phyloP scores from a whole-genome alignment of 2,329 filamentous ascomycete genomes.

The Apiospora marii region DNA sequence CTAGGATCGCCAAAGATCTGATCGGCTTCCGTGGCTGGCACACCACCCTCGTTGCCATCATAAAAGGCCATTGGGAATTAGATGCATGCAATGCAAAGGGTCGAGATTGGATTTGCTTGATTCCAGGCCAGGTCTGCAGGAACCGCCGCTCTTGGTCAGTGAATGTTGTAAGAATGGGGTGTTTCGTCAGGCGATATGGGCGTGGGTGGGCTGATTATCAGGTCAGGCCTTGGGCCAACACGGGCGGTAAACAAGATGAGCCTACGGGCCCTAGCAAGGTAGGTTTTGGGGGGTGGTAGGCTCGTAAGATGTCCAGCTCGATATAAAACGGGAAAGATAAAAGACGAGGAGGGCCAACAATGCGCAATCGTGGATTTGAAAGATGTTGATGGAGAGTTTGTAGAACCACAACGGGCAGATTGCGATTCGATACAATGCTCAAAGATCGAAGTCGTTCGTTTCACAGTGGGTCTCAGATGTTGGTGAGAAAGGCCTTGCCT shows the following conservation, averaged over 20 bases:
- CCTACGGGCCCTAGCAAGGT: slow-evolving; percentile 8
- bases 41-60: slow-evolving; percentile 41
- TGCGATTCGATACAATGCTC: slow-evolving; percentile 20
- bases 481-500: slow-evolving; percentile 20
- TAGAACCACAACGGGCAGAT: slow-evolving; percentile 18
- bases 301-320: slow-evolving; percentile 6
- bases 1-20: slow-evolving; percentile 48
- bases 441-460: slow-evolving; percentile 21
- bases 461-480: slow-evolving; percentile 20
- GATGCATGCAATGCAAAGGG: slow-evolving; percentile 26
- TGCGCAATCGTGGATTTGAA: slow-evolving; percentile 20
- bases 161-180: slow-evolving; percentile 22
- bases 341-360: slow-evolving; percentile 15
- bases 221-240: slow-evolving; percentile 15
- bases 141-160: slow-evolving; percentile 10
- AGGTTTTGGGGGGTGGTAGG: slow-evolving; percentile 7
- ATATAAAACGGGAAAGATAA: slow-evolving; percentile 17
- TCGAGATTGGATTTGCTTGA: slow-evolving; percentile 22
- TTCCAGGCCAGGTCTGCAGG: slow-evolving; percentile 23
- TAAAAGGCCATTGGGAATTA: slow-evolving; percentile 37
- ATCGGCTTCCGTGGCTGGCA: slow-evolving; percentile 33
- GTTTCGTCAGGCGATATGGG: slow-evolving; percentile 29
- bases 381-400: slow-evolving; percentile 19
- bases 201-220: slow-evolving; percentile 29
- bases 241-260: slow-evolving; percentile 17